Evolutionary conservation across 2,329 filamentous ascomycete species (phyloP).

Genomic region (Fusarium brevicatenulatum): DNA sequence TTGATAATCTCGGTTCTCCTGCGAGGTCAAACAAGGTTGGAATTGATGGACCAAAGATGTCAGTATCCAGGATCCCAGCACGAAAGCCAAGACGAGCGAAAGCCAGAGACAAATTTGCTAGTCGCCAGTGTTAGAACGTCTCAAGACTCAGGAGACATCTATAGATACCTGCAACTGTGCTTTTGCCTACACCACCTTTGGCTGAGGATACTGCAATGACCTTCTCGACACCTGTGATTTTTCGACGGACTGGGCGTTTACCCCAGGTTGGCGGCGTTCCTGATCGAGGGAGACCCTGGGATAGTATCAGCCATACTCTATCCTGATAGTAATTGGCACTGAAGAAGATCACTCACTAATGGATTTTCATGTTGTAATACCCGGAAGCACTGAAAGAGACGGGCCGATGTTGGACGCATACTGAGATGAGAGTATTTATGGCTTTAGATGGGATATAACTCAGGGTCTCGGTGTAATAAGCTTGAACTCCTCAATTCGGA

Average conservation of each 20-base stretch:
- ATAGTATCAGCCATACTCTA: background rate
- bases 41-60: slow-evolving; percentile 96
- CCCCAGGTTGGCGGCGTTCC: slow-evolving; percentile 68
- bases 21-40: slow-evolving; percentile 87
- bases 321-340: fast-evolving
- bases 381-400: slow-evolving; percentile 49
- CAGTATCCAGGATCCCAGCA: slow-evolving; percentile 90
- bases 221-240: slow-evolving; percentile 85
- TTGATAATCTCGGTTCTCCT: slow-evolving; percentile 79
- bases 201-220: slow-evolving; percentile 97
- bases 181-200: slow-evolving; percentile 98
- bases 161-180: slow-evolving; percentile 80
- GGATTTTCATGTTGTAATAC: slow-evolving; percentile 81
- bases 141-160: background rate
- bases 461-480: background rate
- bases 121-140: background rate
- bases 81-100: slow-evolving; percentile 85
- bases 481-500: no score
- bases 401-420: slow-evolving; percentile 53
- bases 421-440: slow-evolving; percentile 21
- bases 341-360: slow-evolving; percentile 62
- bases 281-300: slow-evolving; percentile 83
- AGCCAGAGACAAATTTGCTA: slow-evolving; percentile 84
- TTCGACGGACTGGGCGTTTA: slow-evolving; percentile 81
- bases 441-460: background rate